Conservation (phyloP, 257 asterid genomes). For the Paulownia fortunei region DNA sequence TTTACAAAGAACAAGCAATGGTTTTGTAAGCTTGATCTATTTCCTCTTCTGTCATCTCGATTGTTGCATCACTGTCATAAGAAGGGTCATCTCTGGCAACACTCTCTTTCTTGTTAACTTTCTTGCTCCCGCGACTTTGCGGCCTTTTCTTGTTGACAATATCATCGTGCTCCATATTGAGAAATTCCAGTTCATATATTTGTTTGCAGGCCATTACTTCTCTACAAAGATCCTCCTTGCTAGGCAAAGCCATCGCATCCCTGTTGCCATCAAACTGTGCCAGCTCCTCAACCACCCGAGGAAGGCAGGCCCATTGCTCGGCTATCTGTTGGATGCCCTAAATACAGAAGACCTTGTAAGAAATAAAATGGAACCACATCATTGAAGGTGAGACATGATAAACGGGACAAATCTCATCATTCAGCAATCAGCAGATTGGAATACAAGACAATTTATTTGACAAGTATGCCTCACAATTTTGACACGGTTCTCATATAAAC, state of each 20-base stretch:
- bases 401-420: neutral
- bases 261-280: conserved; percentile 40
- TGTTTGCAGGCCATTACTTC: conserved; percentile 72
- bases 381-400: neutral
- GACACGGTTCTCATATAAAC: neutral
- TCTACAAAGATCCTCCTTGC: conserved; percentile 61
- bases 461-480: neutral
- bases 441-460: neutral
- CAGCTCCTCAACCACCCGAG: conserved; percentile 82
- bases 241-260: conserved; percentile 31
- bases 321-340: conserved; percentile 60
- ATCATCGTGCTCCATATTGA: conserved; percentile 48
- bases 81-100: conserved; percentile 32
- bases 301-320: conserved; percentile 90
- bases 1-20: conserved; percentile 47
- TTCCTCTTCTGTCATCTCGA: conserved; percentile 98
- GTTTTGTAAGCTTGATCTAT: conserved; percentile 69
- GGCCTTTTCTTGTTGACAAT: conserved; percentile 36
- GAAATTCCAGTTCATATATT: conserved; percentile 75
- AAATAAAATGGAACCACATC: neutral
- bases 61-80: conserved; percentile 80
- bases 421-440: neutral
- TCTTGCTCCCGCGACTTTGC: conserved; percentile 32
- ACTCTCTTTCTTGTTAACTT: conserved; percentile 26
- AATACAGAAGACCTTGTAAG: conserved; percentile 10